A percentile compares a stretch with the other conserved stretches of the same genome.
Conservation (phyloP, 1,284 basidiomycete genomes). For the Peniophora sp. region DNA sequence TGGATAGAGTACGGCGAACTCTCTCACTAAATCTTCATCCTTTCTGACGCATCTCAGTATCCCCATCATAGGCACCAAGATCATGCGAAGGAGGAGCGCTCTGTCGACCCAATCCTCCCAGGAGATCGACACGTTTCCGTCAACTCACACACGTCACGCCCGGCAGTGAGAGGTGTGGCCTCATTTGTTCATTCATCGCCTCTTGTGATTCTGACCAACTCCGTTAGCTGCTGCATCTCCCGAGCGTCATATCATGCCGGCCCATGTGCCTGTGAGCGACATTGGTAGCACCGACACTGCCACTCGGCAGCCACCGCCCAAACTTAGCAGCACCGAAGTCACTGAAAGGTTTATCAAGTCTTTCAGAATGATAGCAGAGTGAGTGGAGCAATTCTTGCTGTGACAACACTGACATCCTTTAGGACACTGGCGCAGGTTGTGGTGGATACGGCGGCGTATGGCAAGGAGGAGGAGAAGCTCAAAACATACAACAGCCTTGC, state of each 20-base stretch:
- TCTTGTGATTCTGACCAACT: not conserved
- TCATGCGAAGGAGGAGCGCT: no score
- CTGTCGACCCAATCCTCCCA: no score
- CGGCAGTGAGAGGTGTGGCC: no score
- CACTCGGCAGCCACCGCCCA: not conserved
- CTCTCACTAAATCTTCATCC: no score
- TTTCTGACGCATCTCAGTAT: no score
- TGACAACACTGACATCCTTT: not conserved
- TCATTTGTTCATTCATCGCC: not conserved
- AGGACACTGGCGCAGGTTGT: slow-evolving; percentile 38
- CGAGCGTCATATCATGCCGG: not conserved
- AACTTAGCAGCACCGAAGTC: not conserved
- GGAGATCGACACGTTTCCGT: no score
- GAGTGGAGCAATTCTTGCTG: slow-evolving; percentile 5
- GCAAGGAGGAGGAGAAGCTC: slow-evolving; percentile 32
- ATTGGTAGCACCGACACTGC: not conserved
- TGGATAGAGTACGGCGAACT: no score
- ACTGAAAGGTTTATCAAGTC: slow-evolving; percentile 10
- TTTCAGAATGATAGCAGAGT: slow-evolving; percentile 35
- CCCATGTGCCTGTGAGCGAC: not conserved
- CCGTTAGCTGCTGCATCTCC: not conserved
- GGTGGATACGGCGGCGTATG: slow-evolving; percentile 31
- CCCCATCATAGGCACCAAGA: no score
- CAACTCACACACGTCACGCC: no score
- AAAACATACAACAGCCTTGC: slow-evolving; percentile 40